phyloP scores from a whole-genome alignment of 2,329 filamentous ascomycete genomes.

The Aspergillus ibericus region DNA sequence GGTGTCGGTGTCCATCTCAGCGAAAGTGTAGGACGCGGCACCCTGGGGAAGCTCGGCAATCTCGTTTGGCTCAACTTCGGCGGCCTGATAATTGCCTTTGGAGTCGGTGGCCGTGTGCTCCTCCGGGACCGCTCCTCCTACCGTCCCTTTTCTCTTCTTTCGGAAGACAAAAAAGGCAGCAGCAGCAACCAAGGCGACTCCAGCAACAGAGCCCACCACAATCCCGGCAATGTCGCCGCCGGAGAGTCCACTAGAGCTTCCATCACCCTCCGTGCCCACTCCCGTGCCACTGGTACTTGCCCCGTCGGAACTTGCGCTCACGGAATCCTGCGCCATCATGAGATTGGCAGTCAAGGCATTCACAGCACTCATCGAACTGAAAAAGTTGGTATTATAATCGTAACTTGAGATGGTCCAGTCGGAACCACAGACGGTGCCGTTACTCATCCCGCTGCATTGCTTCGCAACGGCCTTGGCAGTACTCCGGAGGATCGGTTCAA shows the following conservation, averaged over 20 bases:
- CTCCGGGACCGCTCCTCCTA: not conserved
- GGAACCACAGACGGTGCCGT: not conserved
- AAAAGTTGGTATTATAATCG: not conserved
- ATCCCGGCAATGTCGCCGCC: not conserved
- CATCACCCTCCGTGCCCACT: not conserved
- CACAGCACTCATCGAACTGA: not conserved
- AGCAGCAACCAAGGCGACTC: not conserved
- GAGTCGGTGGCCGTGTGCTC: not conserved
- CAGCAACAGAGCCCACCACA: not conserved
- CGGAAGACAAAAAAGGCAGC: not conserved
- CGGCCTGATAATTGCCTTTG: not conserved
- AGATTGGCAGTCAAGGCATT: not conserved
- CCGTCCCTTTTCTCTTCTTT: not conserved
- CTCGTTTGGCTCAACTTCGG: not conserved
- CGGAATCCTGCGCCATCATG: not conserved
- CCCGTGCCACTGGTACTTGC: not conserved
- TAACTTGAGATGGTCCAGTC: not conserved
- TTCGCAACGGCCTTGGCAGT: not conserved
- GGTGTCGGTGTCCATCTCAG: not conserved
- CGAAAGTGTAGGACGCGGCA: not conserved
- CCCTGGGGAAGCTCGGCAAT: not conserved
- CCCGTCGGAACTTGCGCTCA: not conserved
- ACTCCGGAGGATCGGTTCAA: not conserved
- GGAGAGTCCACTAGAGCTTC: not conserved
- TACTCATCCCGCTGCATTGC: not conserved